These are phyloP conservation scores for Metarhizium brunneum DNA, from an alignment of 2,329 filamentous ascomycete species.

Conservation along the genomic window DNA sequence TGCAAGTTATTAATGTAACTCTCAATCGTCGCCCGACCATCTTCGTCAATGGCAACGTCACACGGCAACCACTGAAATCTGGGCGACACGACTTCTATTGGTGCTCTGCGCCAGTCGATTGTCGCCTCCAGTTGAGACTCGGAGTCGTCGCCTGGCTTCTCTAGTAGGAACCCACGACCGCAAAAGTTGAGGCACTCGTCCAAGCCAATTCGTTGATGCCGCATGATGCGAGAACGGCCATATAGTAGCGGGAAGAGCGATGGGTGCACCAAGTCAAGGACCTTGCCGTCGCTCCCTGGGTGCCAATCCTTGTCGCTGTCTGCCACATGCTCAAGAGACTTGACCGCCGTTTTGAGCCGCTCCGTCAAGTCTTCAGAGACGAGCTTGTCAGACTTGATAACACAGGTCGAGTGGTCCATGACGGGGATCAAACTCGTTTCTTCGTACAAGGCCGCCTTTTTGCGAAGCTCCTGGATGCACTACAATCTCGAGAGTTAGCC, in stretches of 20 bases:
- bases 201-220: constrained; percentile 24
- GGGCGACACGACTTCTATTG: constrained; percentile 6
- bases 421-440: constrained; percentile 22
- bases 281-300: constrained; percentile 43
- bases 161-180: constrained; percentile 9
- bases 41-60: constrained; percentile 31
- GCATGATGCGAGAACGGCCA: constrained; percentile 31
- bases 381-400: constrained; percentile 26
- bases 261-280: constrained; percentile 55
- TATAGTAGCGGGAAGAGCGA: constrained; percentile 54
- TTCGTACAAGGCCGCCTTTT: constrained; percentile 23
- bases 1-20: constrained; percentile 48
- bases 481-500: neutral
- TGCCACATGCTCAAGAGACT: constrained; percentile 40
- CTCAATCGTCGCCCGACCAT: constrained; percentile 28
- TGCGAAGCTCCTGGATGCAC: constrained; percentile 20
- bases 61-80: constrained; percentile 40
- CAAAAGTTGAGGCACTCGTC: constrained; percentile 24
- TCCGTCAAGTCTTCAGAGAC: constrained; percentile 17
- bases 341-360: constrained; percentile 32
- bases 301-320: constrained; percentile 49
- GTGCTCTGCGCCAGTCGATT: neutral
- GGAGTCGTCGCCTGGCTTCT: too few relatives aligned
- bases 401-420: constrained; percentile 14
- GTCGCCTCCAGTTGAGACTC: too few relatives aligned